A percentile compares a stretch with the other conserved stretches of the same genome.
Conservation (phyloP, 2,329 filamentous ascomycete genomes). For the Cladosporium sp. region DNA sequence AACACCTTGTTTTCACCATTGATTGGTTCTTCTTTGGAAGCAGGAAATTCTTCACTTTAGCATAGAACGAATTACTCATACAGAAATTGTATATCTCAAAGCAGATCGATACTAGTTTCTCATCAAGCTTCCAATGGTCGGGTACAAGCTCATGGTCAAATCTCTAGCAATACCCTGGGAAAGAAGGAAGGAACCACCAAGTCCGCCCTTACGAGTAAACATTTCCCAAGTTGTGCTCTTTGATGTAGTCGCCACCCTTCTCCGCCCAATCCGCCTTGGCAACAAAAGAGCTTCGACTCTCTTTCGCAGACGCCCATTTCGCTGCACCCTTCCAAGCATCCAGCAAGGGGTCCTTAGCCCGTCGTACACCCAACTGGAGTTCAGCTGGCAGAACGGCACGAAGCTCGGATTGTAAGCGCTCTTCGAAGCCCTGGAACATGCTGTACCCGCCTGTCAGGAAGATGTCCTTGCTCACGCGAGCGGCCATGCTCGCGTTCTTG, state of each 20-base stretch:
- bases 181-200: too few species aligned
- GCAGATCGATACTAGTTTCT: too few species aligned
- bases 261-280: constrained; percentile 81
- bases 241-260: constrained; percentile 91
- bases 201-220: background rate
- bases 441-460: constrained; percentile 95
- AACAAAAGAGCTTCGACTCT: constrained; percentile 61
- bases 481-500: constrained; percentile 42
- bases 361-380: constrained; percentile 63
- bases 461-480: constrained; percentile 75
- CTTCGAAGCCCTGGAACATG: constrained; percentile 80
- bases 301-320: constrained; percentile 65
- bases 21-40: too few species aligned
- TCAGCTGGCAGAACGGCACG: constrained; percentile 67
- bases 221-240: constrained; percentile 51
- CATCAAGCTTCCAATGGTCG: too few species aligned
- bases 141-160: too few species aligned
- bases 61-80: too few species aligned
- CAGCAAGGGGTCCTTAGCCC: constrained; percentile 69
- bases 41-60: too few species aligned
- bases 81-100: too few species aligned
- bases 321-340: constrained; percentile 96
- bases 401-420: constrained; percentile 70
- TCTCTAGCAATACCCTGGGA: too few species aligned
- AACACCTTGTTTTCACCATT: too few species aligned